phyloP scores from a whole-genome alignment of 202 grass and related monocot species.

The Panicum hallii region DNA sequence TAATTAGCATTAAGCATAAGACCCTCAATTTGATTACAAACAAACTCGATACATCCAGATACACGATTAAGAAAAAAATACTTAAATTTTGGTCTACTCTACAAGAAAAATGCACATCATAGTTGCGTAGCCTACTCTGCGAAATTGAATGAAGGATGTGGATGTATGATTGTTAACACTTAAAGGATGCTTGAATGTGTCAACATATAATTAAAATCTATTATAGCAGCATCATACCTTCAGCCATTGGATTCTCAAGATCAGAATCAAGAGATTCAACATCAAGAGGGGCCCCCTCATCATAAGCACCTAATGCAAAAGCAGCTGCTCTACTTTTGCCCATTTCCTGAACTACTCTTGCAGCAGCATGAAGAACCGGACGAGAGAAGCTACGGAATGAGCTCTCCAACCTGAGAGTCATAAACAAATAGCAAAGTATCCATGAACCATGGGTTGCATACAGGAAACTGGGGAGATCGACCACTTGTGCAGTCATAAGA shows the following conservation, averaged over 20 bases:
- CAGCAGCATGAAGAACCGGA: slow-evolving; percentile 92
- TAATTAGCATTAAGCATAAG: slow-evolving; percentile 12
- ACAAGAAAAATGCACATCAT: slow-evolving; percentile 26
- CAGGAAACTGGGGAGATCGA: slow-evolving; percentile 17
- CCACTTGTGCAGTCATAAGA: slow-evolving; percentile 30
- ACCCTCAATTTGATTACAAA: slow-evolving; percentile 28
- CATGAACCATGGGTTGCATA: slow-evolving; percentile 17
- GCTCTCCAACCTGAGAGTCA: slow-evolving; percentile 81
- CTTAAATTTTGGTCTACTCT: neutral
- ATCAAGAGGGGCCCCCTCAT: slow-evolving; percentile 79
- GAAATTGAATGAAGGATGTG: slow-evolving; percentile 15
- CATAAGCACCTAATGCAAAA: slow-evolving; percentile 91
- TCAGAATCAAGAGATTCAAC: slow-evolving; percentile 86
- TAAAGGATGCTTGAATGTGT: slow-evolving; percentile 5
- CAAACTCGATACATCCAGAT: slow-evolving; percentile 20
- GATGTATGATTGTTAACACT: neutral
- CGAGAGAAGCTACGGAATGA: slow-evolving; percentile 99
- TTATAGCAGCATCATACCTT: slow-evolving; percentile 59
- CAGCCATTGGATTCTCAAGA: slow-evolving; percentile 75
- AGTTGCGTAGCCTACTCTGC: neutral
- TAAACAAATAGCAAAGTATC: slow-evolving; percentile 42
- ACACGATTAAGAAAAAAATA: slow-evolving; percentile 31
- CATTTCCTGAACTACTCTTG: slow-evolving; percentile 99
- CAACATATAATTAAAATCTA: slow-evolving; percentile 26
- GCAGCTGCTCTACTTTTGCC: slow-evolving; percentile 98